Evolutionary conservation across 331 rosid species (phyloP).

Genomic region (Stylosanthes scabra): DNA sequence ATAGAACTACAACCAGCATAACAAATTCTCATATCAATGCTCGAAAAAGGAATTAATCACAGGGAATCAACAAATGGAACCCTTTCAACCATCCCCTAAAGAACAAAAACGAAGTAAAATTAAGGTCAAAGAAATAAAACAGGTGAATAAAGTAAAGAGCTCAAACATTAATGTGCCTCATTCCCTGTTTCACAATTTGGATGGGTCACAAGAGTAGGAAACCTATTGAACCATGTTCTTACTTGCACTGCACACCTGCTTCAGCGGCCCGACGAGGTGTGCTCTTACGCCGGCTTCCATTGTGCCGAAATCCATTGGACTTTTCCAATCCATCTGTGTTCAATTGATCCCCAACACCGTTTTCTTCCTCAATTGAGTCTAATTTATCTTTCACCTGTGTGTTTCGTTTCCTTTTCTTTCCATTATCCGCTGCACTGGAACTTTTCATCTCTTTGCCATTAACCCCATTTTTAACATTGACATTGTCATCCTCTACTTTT

Average conservation of each 20-base stretch:
- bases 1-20: conserved; percentile 54
- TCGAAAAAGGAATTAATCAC: conserved; percentile 47
- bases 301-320: conserved; percentile 86
- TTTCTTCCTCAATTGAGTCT: conserved; percentile 80
- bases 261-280: conserved; percentile 95
- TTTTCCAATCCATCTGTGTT: conserved; percentile 70
- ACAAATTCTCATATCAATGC: conserved; percentile 58
- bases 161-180: conserved; percentile 52
- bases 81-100: conserved; percentile 34
- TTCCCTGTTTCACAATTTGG: conserved; percentile 45
- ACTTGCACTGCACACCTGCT: conserved; percentile 95
- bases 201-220: conserved; percentile 45
- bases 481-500: conserved; percentile 69
- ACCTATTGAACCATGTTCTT: conserved; percentile 43
- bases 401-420: conserved; percentile 79
- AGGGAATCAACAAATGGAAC: conserved; percentile 47
- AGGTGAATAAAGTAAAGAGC: conserved; percentile 45
- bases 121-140: conserved; percentile 42
- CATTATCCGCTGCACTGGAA: conserved; percentile 63
- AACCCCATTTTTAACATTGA: conserved; percentile 63
- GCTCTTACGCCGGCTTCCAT: conserved; percentile 93
- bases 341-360: conserved; percentile 61
- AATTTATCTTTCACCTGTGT: conserved; percentile 71
- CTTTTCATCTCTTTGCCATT: conserved; percentile 65
- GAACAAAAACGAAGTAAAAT: conserved; percentile 27